phyloP scores from a whole-genome alignment of 768 basidiomycete species.

The Termitomyces sp. region DNA sequence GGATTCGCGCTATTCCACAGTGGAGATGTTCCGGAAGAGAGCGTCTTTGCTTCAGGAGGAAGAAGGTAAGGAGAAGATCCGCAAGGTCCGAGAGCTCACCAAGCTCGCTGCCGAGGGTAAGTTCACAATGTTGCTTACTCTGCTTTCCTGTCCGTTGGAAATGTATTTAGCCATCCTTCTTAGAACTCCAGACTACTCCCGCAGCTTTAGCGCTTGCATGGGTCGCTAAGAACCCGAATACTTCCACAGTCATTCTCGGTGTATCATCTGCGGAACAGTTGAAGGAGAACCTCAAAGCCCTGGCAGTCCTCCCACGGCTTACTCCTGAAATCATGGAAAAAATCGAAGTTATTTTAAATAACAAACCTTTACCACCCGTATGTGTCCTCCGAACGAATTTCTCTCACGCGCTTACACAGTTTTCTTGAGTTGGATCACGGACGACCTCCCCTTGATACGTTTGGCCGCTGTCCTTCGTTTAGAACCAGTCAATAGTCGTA shows the following conservation, averaged over 20 bases:
- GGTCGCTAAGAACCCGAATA: slow-evolving; percentile 69
- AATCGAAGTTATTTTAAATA: slow-evolving; percentile 58
- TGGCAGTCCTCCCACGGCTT: slow-evolving; percentile 62
- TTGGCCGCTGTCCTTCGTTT: not conserved
- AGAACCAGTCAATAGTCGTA: not conserved
- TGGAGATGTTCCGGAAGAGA: slow-evolving; percentile 42
- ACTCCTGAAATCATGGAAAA: slow-evolving; percentile 53
- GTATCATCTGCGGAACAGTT: slow-evolving; percentile 62
- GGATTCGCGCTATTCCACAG: slow-evolving; percentile 63
- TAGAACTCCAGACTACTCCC: slow-evolving; percentile 40
- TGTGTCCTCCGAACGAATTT: not conserved
- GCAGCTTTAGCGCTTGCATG: slow-evolving; percentile 75
- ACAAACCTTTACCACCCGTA: slow-evolving; percentile 33
- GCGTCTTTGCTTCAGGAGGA: slow-evolving; percentile 47
- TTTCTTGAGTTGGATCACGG: not conserved
- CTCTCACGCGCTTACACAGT: not conserved
- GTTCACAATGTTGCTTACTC: not conserved
- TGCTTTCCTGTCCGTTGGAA: not conserved
- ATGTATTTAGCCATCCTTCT: not conserved
- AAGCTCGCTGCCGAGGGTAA: slow-evolving; percentile 53
- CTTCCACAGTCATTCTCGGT: slow-evolving; percentile 64
- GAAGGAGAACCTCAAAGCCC: slow-evolving; percentile 10
- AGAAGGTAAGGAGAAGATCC: slow-evolving; percentile 63
- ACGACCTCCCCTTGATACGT: slow-evolving; percentile 2
- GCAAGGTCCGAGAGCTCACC: slow-evolving; percentile 65